Percentiles rank a stretch among this genome's conserved stretches.
These are phyloP conservation scores for Malassezia sympodialis DNA, from an alignment of 1,284 basidiomycete genomes.

Conservation along the genomic window DNA sequence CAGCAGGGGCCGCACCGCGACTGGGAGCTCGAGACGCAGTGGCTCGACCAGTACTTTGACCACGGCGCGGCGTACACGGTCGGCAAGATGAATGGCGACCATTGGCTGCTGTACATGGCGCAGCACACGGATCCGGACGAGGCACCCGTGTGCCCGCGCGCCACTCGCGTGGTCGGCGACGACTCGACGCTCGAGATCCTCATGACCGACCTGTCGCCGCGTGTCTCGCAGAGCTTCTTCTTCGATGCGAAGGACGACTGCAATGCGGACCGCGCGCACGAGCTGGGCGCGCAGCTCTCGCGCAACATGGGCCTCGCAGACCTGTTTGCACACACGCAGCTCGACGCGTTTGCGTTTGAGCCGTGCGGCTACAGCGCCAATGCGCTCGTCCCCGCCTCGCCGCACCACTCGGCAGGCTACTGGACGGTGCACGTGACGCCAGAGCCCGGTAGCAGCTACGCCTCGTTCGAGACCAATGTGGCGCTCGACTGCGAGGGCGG, in stretches of 20 bases:
- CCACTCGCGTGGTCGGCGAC: conserved; percentile 10
- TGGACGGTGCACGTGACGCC: conserved; percentile 99
- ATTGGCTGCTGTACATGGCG: conserved; percentile 79
- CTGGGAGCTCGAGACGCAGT: conserved; percentile 87
- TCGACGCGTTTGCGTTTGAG: conserved; percentile 87
- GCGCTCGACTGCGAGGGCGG: conserved; percentile 54
- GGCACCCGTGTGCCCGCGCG: conserved; percentile 22
- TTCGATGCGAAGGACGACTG: conserved; percentile 49
- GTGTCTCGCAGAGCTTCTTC: conserved; percentile 69
- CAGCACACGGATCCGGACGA: conserved; percentile 35
- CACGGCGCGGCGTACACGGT: conserved; percentile 85
- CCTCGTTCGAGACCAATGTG: conserved; percentile 97
- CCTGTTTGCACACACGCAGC: conserved; percentile 71
- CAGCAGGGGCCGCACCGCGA: conserved; percentile 87
- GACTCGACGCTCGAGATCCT: conserved; percentile 97
- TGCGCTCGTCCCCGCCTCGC: conserved; percentile 55
- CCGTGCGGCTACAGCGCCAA: conserved; percentile 97
- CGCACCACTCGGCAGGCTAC: conserved; percentile 53
- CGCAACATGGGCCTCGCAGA: conserved; percentile 67
- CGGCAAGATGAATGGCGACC: conserved; percentile 95
- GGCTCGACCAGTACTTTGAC: conserved; percentile 74
- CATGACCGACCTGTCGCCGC: conserved; percentile 81
- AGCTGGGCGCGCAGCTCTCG: conserved; percentile 62
- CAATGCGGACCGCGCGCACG: conserved; percentile 50
- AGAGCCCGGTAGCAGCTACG: conserved; percentile 92